Base-by-base conservation (phyloP, 768 basidiomycete species). In the Boletus subcaerulescens region DNA sequence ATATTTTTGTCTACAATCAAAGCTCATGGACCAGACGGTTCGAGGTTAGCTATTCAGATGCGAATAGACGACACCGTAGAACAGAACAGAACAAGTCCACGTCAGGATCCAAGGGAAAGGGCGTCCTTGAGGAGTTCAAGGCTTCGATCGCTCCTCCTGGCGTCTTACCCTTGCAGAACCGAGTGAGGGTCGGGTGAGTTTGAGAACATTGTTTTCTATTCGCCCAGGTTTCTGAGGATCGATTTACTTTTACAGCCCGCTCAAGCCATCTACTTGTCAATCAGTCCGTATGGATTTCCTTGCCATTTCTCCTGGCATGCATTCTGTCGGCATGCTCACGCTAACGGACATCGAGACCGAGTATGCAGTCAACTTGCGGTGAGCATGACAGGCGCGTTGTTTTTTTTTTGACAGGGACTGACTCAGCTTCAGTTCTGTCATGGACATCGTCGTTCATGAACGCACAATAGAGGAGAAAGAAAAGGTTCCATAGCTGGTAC, bases 1-100 rank as follows among this genome's bases (percentile, higher is more conserved):
- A 94, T 57, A 86, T 93, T 3, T 93, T 94, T 62, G 89, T 93
- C 51, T 93, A 87, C 62, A 94, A 93, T 63, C 86, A 86, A 71
- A 85, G 83, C 43, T 74, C 80, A 42, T 85, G 87, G 84, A 85
- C 84, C 48, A 78, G 91, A 55, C 69, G 89, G 59, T 89, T 93
- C 59, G 90, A 91, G 70, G 77, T 93, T 36, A 85, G 80, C 31
- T 86, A 80, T 68, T 85, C 86, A 2, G 79, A 84, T 61, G 73
- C 75, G 32, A 68, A 80, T 53, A 73, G 77, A 62, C 71, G 81
- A 50, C 66, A 65, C 47, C 65, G 71, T 47, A 75, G 73, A 54
- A 69, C 67, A 14, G 74, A 57, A 11, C 73, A 66, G 60, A 71
- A 55, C 62, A 54, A 52, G 31, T 31, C 43, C 14, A 20, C 18